These are phyloP conservation scores for Mycena albidolilacea DNA, from an alignment of 768 basidiomycete species.

Conservation along the genomic window DNA sequence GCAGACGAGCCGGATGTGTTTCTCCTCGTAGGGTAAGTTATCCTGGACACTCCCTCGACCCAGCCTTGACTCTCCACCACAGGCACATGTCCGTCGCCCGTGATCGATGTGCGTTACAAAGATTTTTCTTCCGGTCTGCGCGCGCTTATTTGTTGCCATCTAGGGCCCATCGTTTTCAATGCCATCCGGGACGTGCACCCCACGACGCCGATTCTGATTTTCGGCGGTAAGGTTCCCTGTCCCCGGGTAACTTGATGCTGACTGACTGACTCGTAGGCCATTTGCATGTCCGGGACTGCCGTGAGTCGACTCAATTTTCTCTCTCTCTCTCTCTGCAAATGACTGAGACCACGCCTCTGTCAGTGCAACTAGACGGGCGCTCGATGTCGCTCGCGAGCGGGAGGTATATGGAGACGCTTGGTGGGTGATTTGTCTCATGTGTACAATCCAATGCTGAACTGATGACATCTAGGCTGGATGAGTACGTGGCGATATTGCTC, in stretches of 20 bases:
- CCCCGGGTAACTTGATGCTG: not conserved
- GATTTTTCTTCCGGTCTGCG: not conserved
- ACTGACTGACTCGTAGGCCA: slow-evolving; percentile 61
- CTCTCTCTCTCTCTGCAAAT: not conserved
- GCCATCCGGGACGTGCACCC: slow-evolving; percentile 83
- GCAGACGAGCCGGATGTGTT: slow-evolving; percentile 88
- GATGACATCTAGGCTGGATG: slow-evolving; percentile 66
- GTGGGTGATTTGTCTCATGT: slow-evolving; percentile 59
- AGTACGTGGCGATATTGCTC: slow-evolving; percentile 56
- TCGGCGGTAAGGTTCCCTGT: slow-evolving; percentile 59
- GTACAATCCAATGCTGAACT: not conserved
- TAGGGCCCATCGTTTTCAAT: slow-evolving; percentile 81
- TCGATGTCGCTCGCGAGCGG: slow-evolving; percentile 88
- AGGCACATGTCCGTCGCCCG: slow-evolving; percentile 83
- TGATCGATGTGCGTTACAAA: slow-evolving; percentile 69
- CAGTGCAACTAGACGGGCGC: slow-evolving; percentile 77
- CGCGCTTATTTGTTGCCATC: slow-evolving; percentile 1
- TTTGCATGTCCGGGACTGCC: slow-evolving; percentile 84
- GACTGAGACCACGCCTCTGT: not conserved
- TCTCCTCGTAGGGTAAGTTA: slow-evolving; percentile 66
- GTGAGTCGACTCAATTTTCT: slow-evolving; percentile 53
- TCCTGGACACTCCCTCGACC: not conserved
- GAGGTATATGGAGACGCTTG: slow-evolving; percentile 95
- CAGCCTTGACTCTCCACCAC: not conserved
- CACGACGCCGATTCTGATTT: slow-evolving; percentile 82